Conservation (phyloP, 176 grass and related monocot genomes). For the Musa itinerans region DNA sequence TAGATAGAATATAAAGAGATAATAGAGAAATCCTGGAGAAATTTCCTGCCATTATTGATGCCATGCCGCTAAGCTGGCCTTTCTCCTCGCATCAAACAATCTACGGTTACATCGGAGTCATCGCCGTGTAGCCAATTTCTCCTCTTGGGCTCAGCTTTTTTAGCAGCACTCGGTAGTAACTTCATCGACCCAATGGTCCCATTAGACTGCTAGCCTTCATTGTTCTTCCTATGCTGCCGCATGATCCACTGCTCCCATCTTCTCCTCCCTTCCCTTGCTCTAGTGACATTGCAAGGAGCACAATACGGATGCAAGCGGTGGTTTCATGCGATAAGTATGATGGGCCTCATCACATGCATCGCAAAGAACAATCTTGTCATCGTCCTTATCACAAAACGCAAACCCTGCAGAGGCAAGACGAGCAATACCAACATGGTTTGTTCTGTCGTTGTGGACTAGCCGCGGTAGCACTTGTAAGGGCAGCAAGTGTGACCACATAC, state of each 20-base stretch:
- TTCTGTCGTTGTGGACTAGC: conserved; percentile 52
- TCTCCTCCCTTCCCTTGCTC: conserved; percentile 45
- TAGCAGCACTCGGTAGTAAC: conserved; percentile 5
- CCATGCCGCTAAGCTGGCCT: background rate
- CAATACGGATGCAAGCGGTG: conserved; percentile 42
- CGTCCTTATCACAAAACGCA: conserved; percentile 71
- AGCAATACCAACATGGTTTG: conserved; percentile 76
- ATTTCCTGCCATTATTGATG: background rate
- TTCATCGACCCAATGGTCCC: background rate
- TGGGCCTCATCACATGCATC: conserved; percentile 88
- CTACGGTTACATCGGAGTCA: background rate
- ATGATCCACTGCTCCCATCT: conserved; percentile 53
- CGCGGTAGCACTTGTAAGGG: conserved; percentile 79
- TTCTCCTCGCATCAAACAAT: background rate
- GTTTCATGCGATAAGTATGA: conserved; percentile 80
- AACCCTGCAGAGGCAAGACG: conserved; percentile 75
- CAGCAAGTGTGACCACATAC: conserved; percentile 68
- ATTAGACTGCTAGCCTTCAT: background rate
- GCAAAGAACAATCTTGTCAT: conserved; percentile 61
- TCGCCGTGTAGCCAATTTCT: background rate
- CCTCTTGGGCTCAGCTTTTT: conserved; percentile 1
- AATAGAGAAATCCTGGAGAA: no score
- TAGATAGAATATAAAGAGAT: no score
- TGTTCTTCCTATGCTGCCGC: conserved; percentile 28
- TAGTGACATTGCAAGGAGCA: conserved; percentile 37